These are phyloP conservation scores for Pleurotus giganteus DNA, from an alignment of 768 basidiomycete genomes.

Conservation along the genomic window DNA sequence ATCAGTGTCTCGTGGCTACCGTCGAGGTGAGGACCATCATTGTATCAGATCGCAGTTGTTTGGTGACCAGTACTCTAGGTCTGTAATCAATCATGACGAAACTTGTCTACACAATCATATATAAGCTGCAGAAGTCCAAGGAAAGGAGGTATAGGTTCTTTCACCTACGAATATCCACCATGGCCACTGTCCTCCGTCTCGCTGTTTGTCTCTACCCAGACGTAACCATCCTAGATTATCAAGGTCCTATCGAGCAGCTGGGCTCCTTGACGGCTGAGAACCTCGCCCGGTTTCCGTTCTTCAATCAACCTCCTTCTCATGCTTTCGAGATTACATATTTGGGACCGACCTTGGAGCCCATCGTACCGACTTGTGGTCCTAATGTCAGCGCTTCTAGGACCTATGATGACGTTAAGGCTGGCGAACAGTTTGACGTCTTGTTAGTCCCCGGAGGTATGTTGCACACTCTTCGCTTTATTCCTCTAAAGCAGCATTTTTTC, in stretches of 20 bases:
- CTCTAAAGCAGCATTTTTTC: background rate
- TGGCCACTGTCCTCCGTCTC: conserved; percentile 8
- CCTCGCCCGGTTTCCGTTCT: background rate
- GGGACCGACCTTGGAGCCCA: conserved; percentile 17
- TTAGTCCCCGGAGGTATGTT: conserved; percentile 5
- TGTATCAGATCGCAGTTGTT: too few species aligned
- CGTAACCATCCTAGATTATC: conserved; percentile 21
- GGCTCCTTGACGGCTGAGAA: conserved; percentile 1
- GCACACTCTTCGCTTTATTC: background rate
- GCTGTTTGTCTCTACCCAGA: conserved; percentile 24
- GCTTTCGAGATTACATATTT: conserved; percentile 16
- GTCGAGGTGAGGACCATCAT: too few species aligned
- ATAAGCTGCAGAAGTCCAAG: too few species aligned
- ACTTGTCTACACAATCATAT: too few species aligned
- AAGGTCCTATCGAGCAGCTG: conserved; percentile 22
- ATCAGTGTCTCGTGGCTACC: too few species aligned
- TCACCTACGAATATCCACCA: too few species aligned
- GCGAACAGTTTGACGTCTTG: conserved; percentile 6
- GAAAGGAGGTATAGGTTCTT: too few species aligned
- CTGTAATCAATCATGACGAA: too few species aligned
- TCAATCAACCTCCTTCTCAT: background rate
- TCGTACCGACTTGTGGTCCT: conserved; percentile 16
- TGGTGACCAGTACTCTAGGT: too few species aligned
- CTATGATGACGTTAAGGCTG: background rate
- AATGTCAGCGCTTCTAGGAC: background rate